These are phyloP conservation scores for Colletotrichum sp. DNA, from an alignment of 2,329 filamentous ascomycete species.

Conservation along the genomic window DNA sequence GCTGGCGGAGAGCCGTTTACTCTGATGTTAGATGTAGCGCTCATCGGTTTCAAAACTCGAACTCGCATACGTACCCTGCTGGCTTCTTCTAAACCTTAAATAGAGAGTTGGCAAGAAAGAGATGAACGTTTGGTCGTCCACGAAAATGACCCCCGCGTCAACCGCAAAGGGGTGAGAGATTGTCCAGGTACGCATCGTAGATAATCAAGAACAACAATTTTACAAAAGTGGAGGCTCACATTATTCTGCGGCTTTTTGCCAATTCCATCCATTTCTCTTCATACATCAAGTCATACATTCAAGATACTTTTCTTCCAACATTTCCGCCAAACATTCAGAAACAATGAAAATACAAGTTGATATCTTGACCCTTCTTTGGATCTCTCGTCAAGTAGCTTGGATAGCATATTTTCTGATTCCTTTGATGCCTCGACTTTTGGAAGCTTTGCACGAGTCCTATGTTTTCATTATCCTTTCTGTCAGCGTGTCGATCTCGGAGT, in stretches of 20 bases:
- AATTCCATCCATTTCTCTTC: rapidly evolving
- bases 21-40: too few relatives aligned
- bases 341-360: background rate
- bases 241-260: too few relatives aligned
- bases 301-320: too few relatives aligned
- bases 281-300: background rate
- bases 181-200: background rate
- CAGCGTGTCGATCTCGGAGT: background rate
- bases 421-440: background rate
- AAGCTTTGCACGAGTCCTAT: rapidly evolving
- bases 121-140: background rate
- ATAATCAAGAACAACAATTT: background rate
- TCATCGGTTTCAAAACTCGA: too few relatives aligned
- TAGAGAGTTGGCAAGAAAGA: background rate
- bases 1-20: too few relatives aligned
- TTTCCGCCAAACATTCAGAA: too few relatives aligned
- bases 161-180: background rate
- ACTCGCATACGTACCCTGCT: background rate
- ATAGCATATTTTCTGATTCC: rapidly evolving
- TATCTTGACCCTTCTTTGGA: too few relatives aligned
- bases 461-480: rapidly evolving
- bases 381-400: background rate
- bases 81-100: background rate
- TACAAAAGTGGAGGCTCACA: too few relatives aligned
- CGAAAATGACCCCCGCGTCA: background rate